phyloP scores from a whole-genome alignment of 2,329 filamentous ascomycete genomes.

The Emmonsia crescens region DNA sequence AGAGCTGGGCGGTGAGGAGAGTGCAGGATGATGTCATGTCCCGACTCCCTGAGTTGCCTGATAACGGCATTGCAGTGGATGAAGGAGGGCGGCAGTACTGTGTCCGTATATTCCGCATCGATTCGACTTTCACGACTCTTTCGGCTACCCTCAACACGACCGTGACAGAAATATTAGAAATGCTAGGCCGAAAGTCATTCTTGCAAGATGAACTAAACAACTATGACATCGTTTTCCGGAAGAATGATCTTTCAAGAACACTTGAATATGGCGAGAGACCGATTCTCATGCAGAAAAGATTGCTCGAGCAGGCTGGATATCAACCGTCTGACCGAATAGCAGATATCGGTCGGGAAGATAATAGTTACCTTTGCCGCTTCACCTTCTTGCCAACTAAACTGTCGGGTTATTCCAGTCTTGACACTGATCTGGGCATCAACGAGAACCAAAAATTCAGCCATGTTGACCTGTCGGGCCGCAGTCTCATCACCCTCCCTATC shows the following conservation, averaged over 20 bases:
- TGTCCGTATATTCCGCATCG: slow-evolving; percentile 87
- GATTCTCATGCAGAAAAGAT: slow-evolving; percentile 77
- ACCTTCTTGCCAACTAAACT: slow-evolving; percentile 86
- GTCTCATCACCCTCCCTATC: slow-evolving; percentile 90
- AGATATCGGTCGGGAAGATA: slow-evolving; percentile 90
- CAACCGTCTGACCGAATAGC: slow-evolving; percentile 76
- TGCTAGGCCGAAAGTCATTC: slow-evolving; percentile 89
- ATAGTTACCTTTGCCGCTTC: slow-evolving; percentile 92
- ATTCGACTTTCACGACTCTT: slow-evolving; percentile 88
- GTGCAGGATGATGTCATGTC: slow-evolving; percentile 30
- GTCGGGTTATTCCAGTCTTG: slow-evolving; percentile 61
- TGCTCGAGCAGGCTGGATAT: slow-evolving; percentile 88
- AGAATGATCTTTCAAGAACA: slow-evolving; percentile 79
- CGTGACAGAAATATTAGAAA: slow-evolving; percentile 75
- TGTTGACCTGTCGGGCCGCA: slow-evolving; percentile 80
- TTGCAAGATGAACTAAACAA: slow-evolving; percentile 83
- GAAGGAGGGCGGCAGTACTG: slow-evolving; percentile 72
- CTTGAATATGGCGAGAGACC: slow-evolving; percentile 69
- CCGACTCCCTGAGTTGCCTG: slow-evolving; percentile 39
- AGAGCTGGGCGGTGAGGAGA: slow-evolving; percentile 88
- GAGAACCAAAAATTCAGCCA: slow-evolving; percentile 87
- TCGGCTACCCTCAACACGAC: slow-evolving; percentile 74
- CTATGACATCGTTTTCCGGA: slow-evolving; percentile 90
- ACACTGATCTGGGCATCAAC: slow-evolving; percentile 66
- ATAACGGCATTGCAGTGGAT: slow-evolving; percentile 62